Evolutionary conservation across 352 stramenopile species (phyloP).

Genomic region (Achlya hypogyna): DNA sequence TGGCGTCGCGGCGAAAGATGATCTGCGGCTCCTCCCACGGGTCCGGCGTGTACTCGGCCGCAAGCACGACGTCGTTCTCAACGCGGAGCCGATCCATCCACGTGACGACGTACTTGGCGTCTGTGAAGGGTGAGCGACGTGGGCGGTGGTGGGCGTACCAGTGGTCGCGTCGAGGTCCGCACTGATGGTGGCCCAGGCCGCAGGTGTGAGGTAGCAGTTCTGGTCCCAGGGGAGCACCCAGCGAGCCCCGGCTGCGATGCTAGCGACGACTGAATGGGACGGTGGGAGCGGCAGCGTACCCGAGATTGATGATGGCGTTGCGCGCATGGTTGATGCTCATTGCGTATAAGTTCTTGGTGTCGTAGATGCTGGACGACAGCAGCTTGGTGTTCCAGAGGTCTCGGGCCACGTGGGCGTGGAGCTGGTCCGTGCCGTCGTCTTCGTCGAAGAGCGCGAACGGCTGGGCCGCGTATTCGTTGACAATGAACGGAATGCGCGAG

Average conservation of each 20-base stretch:
- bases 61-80: slow-evolving; percentile 40
- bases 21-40: slow-evolving; percentile 49
- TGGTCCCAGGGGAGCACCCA: slow-evolving; percentile 52
- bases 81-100: slow-evolving; percentile 41
- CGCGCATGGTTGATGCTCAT: slow-evolving; percentile 41
- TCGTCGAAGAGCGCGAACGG: slow-evolving; percentile 40
- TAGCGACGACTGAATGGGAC: not conserved
- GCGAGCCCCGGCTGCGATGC: slow-evolving; percentile 24
- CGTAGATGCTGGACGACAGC: slow-evolving; percentile 34
- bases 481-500: slow-evolving; percentile 34
- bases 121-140: slow-evolving; percentile 5
- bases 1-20: slow-evolving; percentile 39
- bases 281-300: not conserved
- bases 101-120: slow-evolving; percentile 42
- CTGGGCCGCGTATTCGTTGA: slow-evolving; percentile 27
- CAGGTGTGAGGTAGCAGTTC: slow-evolving; percentile 35
- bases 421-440: slow-evolving; percentile 28
- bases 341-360: slow-evolving; percentile 40
- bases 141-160: slow-evolving; percentile 7
- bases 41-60: slow-evolving; percentile 25
- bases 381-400: slow-evolving; percentile 29
- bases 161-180: not conserved
- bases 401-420: slow-evolving; percentile 13
- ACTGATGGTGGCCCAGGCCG: slow-evolving; percentile 39
- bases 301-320: slow-evolving; percentile 41